A percentile compares a stretch with the other conserved stretches of the same genome.
phyloP scores from a whole-genome alignment of 805 yeast genomes.

The Yarrowia osloensis region DNA sequence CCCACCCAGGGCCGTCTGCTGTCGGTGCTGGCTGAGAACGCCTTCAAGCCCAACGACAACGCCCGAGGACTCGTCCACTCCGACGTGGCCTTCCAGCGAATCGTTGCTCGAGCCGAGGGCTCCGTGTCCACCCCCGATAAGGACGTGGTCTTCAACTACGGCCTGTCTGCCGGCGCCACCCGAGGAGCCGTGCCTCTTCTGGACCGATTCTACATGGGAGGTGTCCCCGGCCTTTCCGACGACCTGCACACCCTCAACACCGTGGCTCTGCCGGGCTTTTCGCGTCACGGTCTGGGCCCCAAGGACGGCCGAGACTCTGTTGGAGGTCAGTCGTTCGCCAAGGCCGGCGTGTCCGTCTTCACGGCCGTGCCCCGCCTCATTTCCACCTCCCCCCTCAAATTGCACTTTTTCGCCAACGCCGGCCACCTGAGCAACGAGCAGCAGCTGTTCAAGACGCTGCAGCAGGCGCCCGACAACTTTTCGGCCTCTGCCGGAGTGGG shows the following conservation, averaged over 20 bases:
- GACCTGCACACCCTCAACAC: constrained; percentile 27
- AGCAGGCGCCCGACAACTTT: constrained; percentile 13
- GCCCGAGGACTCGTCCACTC: constrained; percentile 17
- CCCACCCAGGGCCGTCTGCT: constrained; percentile 16
- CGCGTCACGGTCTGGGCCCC: constrained; percentile 29
- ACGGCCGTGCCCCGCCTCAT: constrained; percentile 12
- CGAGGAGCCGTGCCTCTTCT: constrained; percentile 27
- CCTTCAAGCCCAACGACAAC: constrained; percentile 16
- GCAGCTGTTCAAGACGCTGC: constrained; percentile 6
- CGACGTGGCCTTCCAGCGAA: constrained; percentile 18
- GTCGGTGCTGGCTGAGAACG: constrained; percentile 14
- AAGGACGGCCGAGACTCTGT: constrained; percentile 29
- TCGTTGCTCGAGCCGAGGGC: constrained; percentile 20
- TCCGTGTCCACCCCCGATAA: not conserved
- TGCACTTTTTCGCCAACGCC: constrained; percentile 29
- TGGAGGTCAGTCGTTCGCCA: constrained; percentile 29
- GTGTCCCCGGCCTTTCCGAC: constrained; percentile 13
- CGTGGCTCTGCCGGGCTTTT: constrained; percentile 21
- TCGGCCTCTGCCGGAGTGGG: constrained; percentile 28
- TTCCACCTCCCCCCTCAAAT: constrained; percentile 9
- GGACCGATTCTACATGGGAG: constrained; percentile 30
- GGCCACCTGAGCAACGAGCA: constrained; percentile 24
- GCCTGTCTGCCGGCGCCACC: constrained; percentile 16
- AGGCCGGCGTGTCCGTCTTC: constrained; percentile 14
- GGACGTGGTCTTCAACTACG: constrained; percentile 24